Base-by-base conservation (phyloP, 495 filamentous ascomycete genomes). In the Neurospora sublineolata region DNA sequence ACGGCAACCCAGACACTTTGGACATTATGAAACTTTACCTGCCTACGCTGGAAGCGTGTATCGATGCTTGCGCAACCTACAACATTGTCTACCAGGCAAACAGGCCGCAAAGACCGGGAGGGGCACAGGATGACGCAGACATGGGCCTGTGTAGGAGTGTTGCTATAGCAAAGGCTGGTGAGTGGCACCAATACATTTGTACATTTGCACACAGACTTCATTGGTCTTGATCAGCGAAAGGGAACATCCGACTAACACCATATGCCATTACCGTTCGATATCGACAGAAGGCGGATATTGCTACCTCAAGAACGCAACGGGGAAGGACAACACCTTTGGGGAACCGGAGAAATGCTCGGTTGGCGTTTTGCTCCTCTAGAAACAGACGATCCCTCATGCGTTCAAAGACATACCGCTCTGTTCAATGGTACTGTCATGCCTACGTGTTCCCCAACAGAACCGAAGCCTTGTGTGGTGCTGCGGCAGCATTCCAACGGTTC, bases 261-360 rank as follows among this genome's bases (percentile, higher is more conserved):
- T 10, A 52, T 11, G 44, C n/a, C n/a, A 4, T 46, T 33, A 20
- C 8, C 20, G 36, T 37, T 37, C 27, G 68, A 16, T 68, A 23
- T n/a, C 10, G 10, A 36, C 30, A 73, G 72, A 52, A 12, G 73
- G 75, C 10, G 73, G 71, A 0, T 80, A 77, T 41, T 83, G 80
- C 70, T 82, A 79, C 52, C 68, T 83, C 70, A 83, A 83, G 72
- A 83, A 81, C 37, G 78, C 71, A 3, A 82, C 81, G 11, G 76
- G 70, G 18, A 76, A 73, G 3, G 79, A 52, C 44, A 81, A 67
- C 41, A 80, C 79, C 10, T 70, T 73, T 71, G 79, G 79, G 0
- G 20, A 38, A 1, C 74, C 80, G 18, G 52, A 71, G 11, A n/a
- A 8, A 0, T 80, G 74, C 68, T 75, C 79, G 14, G 80, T 79